Percentiles rank a stretch among this genome's conserved stretches.
Evolutionary conservation across 2,329 filamentous ascomycete species (phyloP).

Genomic region (Sclerotinia glacialis): DNA sequence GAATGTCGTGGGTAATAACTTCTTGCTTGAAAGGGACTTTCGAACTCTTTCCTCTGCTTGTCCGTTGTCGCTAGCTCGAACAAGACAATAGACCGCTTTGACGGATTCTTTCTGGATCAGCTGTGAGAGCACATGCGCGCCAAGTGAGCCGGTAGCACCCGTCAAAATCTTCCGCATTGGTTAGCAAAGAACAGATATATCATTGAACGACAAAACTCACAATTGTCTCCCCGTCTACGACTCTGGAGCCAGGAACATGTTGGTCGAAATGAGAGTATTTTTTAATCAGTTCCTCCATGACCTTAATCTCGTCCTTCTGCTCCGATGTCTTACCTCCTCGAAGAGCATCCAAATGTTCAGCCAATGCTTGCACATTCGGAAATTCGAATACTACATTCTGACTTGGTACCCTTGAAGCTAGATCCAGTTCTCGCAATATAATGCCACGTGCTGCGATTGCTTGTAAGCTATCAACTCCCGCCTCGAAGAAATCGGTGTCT

Average conservation of each 20-base stretch:
- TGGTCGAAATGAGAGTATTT: slow-evolving; percentile 44
- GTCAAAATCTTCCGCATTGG: slow-evolving; percentile 49
- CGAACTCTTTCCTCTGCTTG: slow-evolving; percentile 18
- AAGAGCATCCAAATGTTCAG: slow-evolving; percentile 46
- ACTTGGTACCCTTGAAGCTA: slow-evolving; percentile 46
- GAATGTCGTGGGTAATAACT: slow-evolving; percentile 26
- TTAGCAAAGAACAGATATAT: slow-evolving; percentile 3
- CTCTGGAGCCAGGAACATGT: slow-evolving; percentile 27
- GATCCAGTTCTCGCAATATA: slow-evolving; percentile 51
- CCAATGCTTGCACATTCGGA: slow-evolving; percentile 49
- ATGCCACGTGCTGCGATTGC: slow-evolving; percentile 53
- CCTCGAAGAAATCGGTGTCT: slow-evolving; percentile 56
- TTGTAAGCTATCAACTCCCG: slow-evolving; percentile 58
- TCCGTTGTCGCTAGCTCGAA: slow-evolving; percentile 41
- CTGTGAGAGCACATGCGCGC: slow-evolving; percentile 57
- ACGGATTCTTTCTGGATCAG: slow-evolving; percentile 43
- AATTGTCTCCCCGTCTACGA: slow-evolving; percentile 27
- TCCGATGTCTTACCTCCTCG: slow-evolving; percentile 40
- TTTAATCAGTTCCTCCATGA: slow-evolving; percentile 47
- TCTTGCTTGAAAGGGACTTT: slow-evolving; percentile 12
- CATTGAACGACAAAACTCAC: slow-evolving; percentile 17
- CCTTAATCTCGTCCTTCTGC: slow-evolving; percentile 38
- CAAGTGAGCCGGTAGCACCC: slow-evolving; percentile 63
- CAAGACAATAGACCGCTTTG: slow-evolving; percentile 46
- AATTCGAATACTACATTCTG: slow-evolving; percentile 61